These are phyloP conservation scores for Populus ilicifolia DNA, from an alignment of 345 rosid species.

Conservation along the genomic window DNA sequence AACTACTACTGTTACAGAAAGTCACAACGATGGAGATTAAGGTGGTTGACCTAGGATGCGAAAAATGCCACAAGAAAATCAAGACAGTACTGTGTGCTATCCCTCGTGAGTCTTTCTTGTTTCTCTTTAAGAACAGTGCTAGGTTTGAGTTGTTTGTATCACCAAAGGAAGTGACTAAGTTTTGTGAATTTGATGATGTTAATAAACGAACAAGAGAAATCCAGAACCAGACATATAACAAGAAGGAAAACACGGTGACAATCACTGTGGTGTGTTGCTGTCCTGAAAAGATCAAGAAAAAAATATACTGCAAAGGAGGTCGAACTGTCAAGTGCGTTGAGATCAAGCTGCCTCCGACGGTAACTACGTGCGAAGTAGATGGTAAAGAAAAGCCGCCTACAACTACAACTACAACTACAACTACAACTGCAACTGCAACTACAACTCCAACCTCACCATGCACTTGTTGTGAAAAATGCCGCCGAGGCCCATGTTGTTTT, in stretches of 20 bases:
- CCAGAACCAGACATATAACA: slow-evolving; percentile 50
- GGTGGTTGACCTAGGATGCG: slow-evolving; percentile 64
- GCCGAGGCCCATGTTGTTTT: neutral
- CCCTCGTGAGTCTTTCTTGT: slow-evolving; percentile 52
- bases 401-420: no score
- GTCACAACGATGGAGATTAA: slow-evolving; percentile 60
- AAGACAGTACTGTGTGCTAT: slow-evolving; percentile 61
- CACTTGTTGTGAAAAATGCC: neutral
- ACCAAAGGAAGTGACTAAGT: slow-evolving; percentile 16
- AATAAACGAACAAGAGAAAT: slow-evolving; percentile 37
- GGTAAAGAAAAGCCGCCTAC: no score
- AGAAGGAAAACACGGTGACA: slow-evolving; percentile 50
- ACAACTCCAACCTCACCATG: no score
- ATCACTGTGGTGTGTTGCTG: slow-evolving; percentile 72
- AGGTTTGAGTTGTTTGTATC: slow-evolving; percentile 29
- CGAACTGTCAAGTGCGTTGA: no score
- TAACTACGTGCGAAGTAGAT: no score
- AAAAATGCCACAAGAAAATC: slow-evolving; percentile 62
- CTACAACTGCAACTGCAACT: no score
- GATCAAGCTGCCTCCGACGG: no score
- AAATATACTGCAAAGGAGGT: slow-evolving; percentile 45
- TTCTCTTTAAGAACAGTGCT: no score
- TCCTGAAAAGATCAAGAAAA: slow-evolving; percentile 64
- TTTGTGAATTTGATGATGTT: slow-evolving; percentile 5
- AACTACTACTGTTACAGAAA: slow-evolving; percentile 36